Evolutionary conservation across 1,284 basidiomycete species (phyloP).

Genomic region (Sporisorium exsertum): DNA sequence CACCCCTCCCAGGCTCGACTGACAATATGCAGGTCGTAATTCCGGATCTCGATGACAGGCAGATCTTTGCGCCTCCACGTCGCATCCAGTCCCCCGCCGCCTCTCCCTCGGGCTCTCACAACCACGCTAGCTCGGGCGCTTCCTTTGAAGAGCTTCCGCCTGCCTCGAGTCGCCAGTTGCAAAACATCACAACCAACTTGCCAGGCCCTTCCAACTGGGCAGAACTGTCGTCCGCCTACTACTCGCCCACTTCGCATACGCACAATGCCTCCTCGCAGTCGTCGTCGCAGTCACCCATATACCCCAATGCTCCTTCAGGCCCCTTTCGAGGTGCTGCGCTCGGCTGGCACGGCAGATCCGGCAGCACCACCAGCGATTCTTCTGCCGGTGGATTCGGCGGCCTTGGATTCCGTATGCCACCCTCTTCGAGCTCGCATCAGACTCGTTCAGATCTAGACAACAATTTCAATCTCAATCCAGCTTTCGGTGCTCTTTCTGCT

Average conservation of each 20-base stretch:
- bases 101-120: conserved; percentile 19
- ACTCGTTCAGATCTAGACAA: conserved; percentile 7
- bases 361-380: conserved; percentile 49
- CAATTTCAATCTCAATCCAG: conserved; percentile 13
- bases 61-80: conserved; percentile 44
- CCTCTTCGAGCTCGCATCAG: conserved; percentile 7
- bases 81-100: conserved; percentile 32
- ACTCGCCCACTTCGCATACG: conserved; percentile 15
- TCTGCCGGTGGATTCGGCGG: conserved; percentile 47
- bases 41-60: conserved; percentile 65
- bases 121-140: conserved; percentile 12
- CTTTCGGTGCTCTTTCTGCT: conserved; percentile 6
- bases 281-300: conserved; percentile 29
- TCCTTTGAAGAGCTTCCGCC: conserved; percentile 34
- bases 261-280: conserved; percentile 17
- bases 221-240: conserved; percentile 12
- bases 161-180: conserved; percentile 43
- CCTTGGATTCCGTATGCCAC: conserved; percentile 31
- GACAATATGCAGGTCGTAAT: conserved; percentile 63
- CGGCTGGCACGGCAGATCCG: conserved; percentile 47
- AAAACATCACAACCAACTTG: conserved; percentile 33
- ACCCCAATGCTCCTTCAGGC: conserved; percentile 28
- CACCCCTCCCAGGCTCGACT: not conserved
- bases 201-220: conserved; percentile 12
- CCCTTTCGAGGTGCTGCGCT: conserved; percentile 53